Conservation (phyloP, 164 flowering plant species). For the Santalum album region DNA sequence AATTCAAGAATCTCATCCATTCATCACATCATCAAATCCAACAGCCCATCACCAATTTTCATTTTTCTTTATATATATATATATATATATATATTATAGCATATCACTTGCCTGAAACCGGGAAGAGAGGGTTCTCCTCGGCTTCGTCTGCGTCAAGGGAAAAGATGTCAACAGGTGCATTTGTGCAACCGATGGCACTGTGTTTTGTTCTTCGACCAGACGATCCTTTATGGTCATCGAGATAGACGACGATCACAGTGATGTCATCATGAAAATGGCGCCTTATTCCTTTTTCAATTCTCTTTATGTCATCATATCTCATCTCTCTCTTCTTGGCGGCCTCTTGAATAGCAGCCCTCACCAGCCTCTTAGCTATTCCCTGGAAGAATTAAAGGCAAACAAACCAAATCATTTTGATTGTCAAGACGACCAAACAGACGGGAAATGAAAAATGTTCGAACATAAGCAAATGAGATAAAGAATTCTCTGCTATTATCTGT, state of each 20-base stretch:
- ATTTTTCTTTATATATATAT: no score
- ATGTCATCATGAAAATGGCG: constrained; percentile 63
- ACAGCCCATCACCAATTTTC: no score
- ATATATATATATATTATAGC: no score
- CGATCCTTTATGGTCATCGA: constrained; percentile 34
- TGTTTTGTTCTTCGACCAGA: constrained; percentile 9
- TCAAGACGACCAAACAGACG: background rate
- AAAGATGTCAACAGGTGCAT: constrained; percentile 44
- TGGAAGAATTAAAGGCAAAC: constrained; percentile 15
- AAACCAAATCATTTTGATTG: background rate
- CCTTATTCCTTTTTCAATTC: constrained; percentile 44
- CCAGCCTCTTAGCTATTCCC: constrained; percentile 69
- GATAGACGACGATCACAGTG: constrained; percentile 53
- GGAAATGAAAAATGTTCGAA: background rate
- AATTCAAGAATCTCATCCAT: no score
- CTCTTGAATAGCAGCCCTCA: constrained; percentile 45
- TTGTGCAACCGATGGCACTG: constrained; percentile 19
- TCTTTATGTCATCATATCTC: constrained; percentile 43
- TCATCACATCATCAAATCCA: no score
- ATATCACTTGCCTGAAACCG: no score
- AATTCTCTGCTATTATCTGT: no score
- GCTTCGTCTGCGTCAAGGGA: constrained; percentile 30
- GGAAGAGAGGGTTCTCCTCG: constrained; percentile 9
- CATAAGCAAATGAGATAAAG: background rate
- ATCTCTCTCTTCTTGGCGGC: constrained; percentile 61